Percentiles rank a stretch among this genome's conserved stretches.
phyloP scores from a whole-genome alignment of 495 filamentous ascomycete genomes.

The Immersiella caudata region DNA sequence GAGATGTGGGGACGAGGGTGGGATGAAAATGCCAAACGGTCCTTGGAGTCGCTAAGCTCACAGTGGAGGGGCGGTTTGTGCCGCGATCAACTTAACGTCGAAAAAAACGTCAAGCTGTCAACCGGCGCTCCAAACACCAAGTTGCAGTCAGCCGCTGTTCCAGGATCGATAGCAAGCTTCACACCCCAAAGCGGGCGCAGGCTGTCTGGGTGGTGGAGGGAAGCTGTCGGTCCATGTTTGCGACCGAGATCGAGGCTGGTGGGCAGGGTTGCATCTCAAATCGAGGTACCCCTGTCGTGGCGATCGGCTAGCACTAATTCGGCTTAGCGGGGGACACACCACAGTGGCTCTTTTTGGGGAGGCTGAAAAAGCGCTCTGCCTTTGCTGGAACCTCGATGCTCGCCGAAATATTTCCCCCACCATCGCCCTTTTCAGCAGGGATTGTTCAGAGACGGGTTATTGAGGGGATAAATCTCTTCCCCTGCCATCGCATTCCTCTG shows the following conservation, averaged over 20 bases:
- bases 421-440: conserved; percentile 7
- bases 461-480: conserved; percentile 9
- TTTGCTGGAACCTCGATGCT: conserved; percentile 2
- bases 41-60: background rate
- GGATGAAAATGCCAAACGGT: too few relatives aligned
- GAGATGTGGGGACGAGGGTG: background rate
- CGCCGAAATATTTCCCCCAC: conserved; percentile 6
- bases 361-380: conserved; percentile 4
- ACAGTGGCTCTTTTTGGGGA: background rate
- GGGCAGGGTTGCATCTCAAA: background rate
- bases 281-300: conserved; percentile 3
- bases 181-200: background rate
- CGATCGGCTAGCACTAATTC: background rate
- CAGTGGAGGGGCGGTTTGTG: background rate
- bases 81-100: background rate
- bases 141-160: background rate
- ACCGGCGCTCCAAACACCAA: background rate
- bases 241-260: background rate
- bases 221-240: background rate
- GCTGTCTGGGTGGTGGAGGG: background rate
- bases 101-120: background rate
- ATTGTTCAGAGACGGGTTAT: background rate
- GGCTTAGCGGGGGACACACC: background rate
- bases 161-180: background rate
- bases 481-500: conserved; percentile 4